Conservation (phyloP, 306 rosid species). For the Comarum palustre region DNA sequence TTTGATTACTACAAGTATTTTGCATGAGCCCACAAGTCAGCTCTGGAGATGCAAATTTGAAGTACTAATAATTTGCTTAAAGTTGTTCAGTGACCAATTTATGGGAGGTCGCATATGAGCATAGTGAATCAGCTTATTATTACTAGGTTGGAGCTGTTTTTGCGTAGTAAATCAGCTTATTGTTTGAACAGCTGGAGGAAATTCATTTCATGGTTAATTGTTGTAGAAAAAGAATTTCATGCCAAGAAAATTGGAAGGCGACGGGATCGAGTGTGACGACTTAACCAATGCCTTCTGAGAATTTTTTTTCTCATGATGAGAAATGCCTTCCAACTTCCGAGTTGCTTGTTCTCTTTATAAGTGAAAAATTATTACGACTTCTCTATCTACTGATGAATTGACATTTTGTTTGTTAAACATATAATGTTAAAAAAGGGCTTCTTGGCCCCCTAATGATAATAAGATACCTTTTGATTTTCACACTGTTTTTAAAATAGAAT, state of each 20-base stretch:
- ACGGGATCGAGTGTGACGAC: too few species aligned
- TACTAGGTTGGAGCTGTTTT: background rate
- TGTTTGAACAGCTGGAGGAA: background rate
- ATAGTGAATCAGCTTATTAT: background rate
- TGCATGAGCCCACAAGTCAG: background rate
- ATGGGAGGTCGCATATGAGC: background rate
- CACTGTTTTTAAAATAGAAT: too few species aligned
- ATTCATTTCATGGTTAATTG: background rate
- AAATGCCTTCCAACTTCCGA: too few species aligned
- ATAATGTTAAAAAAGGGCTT: too few species aligned
- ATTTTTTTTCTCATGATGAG: too few species aligned
- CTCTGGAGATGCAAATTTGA: background rate
- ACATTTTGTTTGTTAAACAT: too few species aligned
- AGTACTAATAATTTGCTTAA: background rate
- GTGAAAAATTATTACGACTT: background rate
- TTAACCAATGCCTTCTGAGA: background rate
- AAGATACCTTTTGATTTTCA: too few species aligned
- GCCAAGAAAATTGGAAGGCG: background rate
- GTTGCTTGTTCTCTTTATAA: background rate
- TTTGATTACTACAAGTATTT: background rate
- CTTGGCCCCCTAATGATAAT: too few species aligned
- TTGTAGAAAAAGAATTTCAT: background rate
- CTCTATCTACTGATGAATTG: background rate
- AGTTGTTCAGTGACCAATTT: background rate
- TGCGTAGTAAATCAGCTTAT: too few species aligned